A percentile compares a stretch with the other conserved stretches of the same genome.
These are phyloP conservation scores for Colletotrichum scovillei DNA, from an alignment of 2,329 filamentous ascomycete genomes.

Conservation along the genomic window DNA sequence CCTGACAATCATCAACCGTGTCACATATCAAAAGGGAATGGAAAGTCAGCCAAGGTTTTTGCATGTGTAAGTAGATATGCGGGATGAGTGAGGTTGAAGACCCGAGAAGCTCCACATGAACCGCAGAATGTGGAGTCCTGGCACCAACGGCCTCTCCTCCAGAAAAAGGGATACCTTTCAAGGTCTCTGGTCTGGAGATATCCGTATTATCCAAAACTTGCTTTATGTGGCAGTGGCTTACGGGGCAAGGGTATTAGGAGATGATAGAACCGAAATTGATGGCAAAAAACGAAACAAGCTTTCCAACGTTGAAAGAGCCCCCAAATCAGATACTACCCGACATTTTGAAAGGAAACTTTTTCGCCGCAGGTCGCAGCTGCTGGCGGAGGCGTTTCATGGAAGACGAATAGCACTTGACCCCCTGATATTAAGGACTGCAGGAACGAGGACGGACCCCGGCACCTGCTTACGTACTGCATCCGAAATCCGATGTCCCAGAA, in stretches of 20 bases:
- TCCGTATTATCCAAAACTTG: background rate
- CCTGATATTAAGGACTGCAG: constrained; percentile 17
- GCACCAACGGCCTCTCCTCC: background rate
- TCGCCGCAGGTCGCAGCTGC: background rate
- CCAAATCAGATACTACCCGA: background rate
- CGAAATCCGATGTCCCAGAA: background rate
- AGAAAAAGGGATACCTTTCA: background rate
- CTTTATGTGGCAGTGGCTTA: background rate
- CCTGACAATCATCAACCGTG: background rate
- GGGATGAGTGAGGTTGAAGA: background rate
- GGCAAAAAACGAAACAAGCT: background rate
- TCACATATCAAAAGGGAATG: background rate
- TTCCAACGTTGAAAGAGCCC: background rate
- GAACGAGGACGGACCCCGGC: constrained; percentile 5
- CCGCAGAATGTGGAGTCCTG: background rate
- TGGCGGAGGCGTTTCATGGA: constrained; percentile 17
- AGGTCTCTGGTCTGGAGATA: background rate
- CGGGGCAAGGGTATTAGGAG: background rate
- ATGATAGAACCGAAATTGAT: background rate
- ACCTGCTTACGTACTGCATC: constrained; percentile 13
- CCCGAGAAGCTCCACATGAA: constrained; percentile 6
- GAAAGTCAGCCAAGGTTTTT: background rate
- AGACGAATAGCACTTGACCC: background rate
- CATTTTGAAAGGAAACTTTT: background rate
- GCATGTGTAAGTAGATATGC: background rate